Evolutionary conservation across 345 rosid genomes (phyloP).

Genomic region (Brassica cretica): DNA sequence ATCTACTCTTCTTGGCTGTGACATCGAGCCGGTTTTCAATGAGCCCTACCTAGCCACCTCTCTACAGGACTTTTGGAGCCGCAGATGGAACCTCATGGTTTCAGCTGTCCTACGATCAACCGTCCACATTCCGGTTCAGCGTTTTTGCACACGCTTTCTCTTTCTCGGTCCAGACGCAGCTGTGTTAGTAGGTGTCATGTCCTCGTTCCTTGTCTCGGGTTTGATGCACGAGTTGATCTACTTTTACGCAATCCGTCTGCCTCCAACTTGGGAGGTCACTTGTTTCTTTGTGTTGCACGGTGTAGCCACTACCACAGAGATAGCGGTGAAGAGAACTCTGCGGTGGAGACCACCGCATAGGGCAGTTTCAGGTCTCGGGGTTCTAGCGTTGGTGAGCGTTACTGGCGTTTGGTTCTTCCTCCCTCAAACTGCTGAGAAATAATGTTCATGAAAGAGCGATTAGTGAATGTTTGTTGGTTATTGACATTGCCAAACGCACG

Average conservation of each 20-base stretch:
- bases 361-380: conserved; percentile 43
- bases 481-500: conserved; percentile 28
- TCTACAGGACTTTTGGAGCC: conserved; percentile 84
- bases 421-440: conserved; percentile 40
- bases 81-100: conserved; percentile 76
- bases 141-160: conserved; percentile 15
- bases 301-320: conserved; percentile 47
- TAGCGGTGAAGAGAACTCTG: conserved; percentile 42
- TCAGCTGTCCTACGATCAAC: conserved; percentile 53
- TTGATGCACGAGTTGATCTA: conserved; percentile 67
- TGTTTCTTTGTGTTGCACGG: conserved; percentile 70
- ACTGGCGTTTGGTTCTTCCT: conserved; percentile 43
- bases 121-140: conserved; percentile 50
- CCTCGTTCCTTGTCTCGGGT: conserved; percentile 61
- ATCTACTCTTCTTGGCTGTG: conserved; percentile 49
- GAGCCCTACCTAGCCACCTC: conserved; percentile 68
- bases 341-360: conserved; percentile 36
- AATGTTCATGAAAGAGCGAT: conserved; percentile 44
- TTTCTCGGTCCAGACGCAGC: conserved; percentile 24
- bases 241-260: conserved; percentile 42
- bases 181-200: conserved; percentile 38
- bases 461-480: conserved; percentile 32
- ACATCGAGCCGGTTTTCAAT: conserved; percentile 64
- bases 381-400: conserved; percentile 43
- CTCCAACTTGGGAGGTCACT: conserved; percentile 79